Evolutionary conservation across 345 rosid genomes (phyloP), one percentile per base, ranked within the genome.

Genomic region (Turnera subulata): DNA sequence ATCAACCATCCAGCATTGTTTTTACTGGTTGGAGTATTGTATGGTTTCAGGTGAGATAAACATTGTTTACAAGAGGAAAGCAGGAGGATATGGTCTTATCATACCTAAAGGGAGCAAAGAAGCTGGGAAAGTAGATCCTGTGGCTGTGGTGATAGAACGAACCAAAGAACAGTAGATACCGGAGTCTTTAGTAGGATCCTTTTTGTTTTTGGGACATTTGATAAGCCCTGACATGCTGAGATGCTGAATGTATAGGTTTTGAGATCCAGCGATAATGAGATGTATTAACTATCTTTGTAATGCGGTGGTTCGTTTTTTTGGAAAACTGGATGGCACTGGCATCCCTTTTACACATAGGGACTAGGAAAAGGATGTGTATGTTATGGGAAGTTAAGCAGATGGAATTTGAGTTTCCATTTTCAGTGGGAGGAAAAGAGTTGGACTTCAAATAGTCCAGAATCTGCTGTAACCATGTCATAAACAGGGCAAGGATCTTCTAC

Each of bases 21-120:
- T 15, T 45, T 47, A 15, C n/a, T 40, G 50, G 43, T 11, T 47
- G 18, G 21, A n/a, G 43, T 58, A 49, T 39, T 58, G 13, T 68
- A 44, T 56, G 64, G 53, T 43, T 72, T 26, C 73, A 89, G 98
- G 96, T 58, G 95, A 89, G 80, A 77, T 92, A 26, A 92, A 92
- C 68, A 89, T 89, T 48, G 54, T 89, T 45, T 92, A 92, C 84
- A 84, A 81, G 70, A 82, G 96, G 75, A 82, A 68, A 67, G 82
- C 78, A 32, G 98, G 97, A 62, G 98, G 98, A 0, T 92, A 86
- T 24, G 96, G 98, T 58, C 71, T 92, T 35, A 92, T 92, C 46
- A 71, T 92, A 56, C 98, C 98, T 0, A 86, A 84, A 71, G 84
- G 67, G 62, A 65, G 82, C 3, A 86, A 89, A 13, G 58, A 75